Evolutionary conservation across 1,139 yeast species (phyloP), one percentile per base, ranked within the genome.

Genomic region (Magnusiomyces tetraspermus): DNA sequence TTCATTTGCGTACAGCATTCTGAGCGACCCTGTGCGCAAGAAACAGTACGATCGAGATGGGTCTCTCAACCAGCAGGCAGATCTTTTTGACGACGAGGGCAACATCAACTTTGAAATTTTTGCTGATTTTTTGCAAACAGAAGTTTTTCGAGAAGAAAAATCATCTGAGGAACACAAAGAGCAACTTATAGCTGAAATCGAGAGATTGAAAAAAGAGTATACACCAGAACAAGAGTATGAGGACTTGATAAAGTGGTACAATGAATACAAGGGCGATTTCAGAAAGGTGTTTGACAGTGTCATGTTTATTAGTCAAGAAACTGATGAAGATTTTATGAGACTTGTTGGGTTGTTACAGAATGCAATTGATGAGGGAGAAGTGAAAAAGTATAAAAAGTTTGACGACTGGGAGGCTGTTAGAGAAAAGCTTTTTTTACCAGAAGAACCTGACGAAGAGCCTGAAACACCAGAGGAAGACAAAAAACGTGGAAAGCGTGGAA

Each of bases 121-220:
- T 1, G 36, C n/a, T 13, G 87, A 79, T 43, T 80, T 82, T 65
- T 85, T 86, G 63, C 76, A 75, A n/a, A n/a, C n/a, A n/a, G n/a
- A n/a, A n/a, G n/a, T n/a, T n/a, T n/a, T n/a, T n/a, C n/a, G n/a
- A n/a, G n/a, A n/a, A n/a, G n/a, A n/a, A n/a, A n/a, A n/a, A n/a
- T n/a, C n/a, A n/a, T n/a, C n/a, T n/a, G n/a, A n/a, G n/a, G n/a
- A n/a, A n/a, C n/a, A n/a, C n/a, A n/a, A n/a, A 6, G 75, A 79
- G 33, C 94, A 86, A 52, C 75, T 80, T 76, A 83, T 88, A 53
- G 86, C 80, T 53, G 80, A 83, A 64, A 95, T 88, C 66, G 77
- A 76, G 58, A n/a, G n/a, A n/a, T n/a, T n/a, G n/a, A n/a, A n/a
- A n/a, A 58, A 65, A 45, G 76, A 72, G 54, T 88, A 88, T 63